Base-by-base conservation (phyloP, 2,329 filamentous ascomycete genomes). In the Verticillium albo-atrum region DNA sequence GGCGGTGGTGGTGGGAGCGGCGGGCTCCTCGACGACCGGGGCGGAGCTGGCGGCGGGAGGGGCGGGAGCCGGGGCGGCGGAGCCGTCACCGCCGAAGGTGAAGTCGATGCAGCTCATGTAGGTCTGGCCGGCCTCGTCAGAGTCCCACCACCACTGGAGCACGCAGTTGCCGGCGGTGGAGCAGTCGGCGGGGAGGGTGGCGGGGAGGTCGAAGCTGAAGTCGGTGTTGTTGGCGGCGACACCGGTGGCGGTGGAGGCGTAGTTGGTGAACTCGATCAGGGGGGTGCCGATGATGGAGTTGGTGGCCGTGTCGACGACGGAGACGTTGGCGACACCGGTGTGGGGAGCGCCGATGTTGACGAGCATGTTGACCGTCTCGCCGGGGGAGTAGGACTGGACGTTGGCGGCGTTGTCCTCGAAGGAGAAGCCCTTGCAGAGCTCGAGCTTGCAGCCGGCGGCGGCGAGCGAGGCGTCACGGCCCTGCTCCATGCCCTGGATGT, bases 21-120 rank as follows among this genome's bases (percentile, higher is more conserved):
- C 53, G 23, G 59, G 20, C 37, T 47, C 37, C 20, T 47, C 7
- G 58, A 9, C 25, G 51, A 27, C 37, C 6, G 37, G n/a, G 20
- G 37, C n/a, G 15, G 56, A 50, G 25, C 54, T 28, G 32, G 55
- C 56, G 7, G 58, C 54, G 54, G 58, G 27, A 10, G 58, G 35
- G 9, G 58, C 27, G 26, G 58, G n/a, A 10, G 47, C 14, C 6
- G 60, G 32, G 20, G 17, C 56, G 17, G 61, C 47, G 35, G 55
- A 60, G 37, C 60, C 50, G 30, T 50, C 58, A 35, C 59, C 58
- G 55, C 54, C 50, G 56, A 58, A 57, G 52, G 65, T 68, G 61
- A 89, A 87, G 68, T 88, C 86, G 57, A 88, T 74, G 71, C 85
- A 88, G 56, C 79, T 79, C 75, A 86, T 81, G 68, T 88, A 88